Evolutionary conservation across 2,329 filamentous ascomycete genomes (phyloP), one percentile per base, ranked within the genome.

Genomic region (Trichoderma arundinaceum): DNA sequence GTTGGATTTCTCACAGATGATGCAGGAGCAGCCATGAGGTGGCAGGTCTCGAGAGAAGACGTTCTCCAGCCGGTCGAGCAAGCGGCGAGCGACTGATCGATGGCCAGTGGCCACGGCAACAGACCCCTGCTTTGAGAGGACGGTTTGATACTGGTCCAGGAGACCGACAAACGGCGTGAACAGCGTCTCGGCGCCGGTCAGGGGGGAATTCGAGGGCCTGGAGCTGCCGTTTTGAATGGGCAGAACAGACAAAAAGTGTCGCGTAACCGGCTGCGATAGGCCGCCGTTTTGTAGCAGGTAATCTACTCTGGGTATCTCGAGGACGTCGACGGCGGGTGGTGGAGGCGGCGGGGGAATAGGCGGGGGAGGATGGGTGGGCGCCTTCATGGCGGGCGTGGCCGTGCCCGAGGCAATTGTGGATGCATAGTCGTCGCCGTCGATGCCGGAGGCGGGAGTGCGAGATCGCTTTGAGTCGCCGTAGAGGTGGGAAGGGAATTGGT

Each of bases 71-170:
- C 95, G 88, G 77, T 99, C 94, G 5, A 98, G 84, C 28, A 98
- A 80, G 59, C 94, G 87, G 5, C 95, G 88, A 3, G 95, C 95
- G n/a, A 98, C 91, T 0, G 94, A 97, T 62, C 92, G 88, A 76
- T 98, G 97, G 6, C 95, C 95, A 0, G 94, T 98, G 15, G 95
- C 95, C 1, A 98, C 95, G 2, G 95, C 95, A 5, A 99, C 81
- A 0, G 94, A 98, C 3, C 95, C 95, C 71, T 91, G 92, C 68
- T 90, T 93, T 48, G 85, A 82, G 68, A 98, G 84, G 4, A 99
- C 94, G 3, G 86, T 85, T 69, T 90, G 86, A 74, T 97, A 98
- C 73, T 96, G 91, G 70, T 96, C 91, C 22, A 99, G 83, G 2
- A 97, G 83, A 69, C 88, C 89, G 75, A 91, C 90, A 70, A 95